Conservation (phyloP, 306 rosid genomes). For the Vicia faba region DNA sequence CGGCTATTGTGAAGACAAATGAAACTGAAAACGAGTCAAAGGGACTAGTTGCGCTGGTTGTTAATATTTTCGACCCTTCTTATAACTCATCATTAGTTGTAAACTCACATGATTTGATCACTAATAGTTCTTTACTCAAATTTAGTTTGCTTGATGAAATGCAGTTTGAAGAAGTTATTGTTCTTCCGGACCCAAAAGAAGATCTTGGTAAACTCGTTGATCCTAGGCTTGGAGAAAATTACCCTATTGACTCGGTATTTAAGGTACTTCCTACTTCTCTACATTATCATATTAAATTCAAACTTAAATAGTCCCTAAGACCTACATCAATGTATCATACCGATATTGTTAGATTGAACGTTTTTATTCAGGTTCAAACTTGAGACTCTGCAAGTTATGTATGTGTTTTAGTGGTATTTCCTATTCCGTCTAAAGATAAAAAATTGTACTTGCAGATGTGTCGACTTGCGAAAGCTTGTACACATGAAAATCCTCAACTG, state of each 20-base stretch:
- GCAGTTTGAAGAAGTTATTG: constrained; percentile 69
- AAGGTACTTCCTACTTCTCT: constrained; percentile 48
- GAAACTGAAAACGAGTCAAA: constrained; percentile 53
- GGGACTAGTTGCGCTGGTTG: constrained; percentile 72
- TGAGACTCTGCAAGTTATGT: too few species aligned
- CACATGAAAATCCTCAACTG: constrained; percentile 72
- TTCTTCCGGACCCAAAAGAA: constrained; percentile 50
- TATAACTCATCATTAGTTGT: constrained; percentile 6
- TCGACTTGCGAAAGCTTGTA: constrained; percentile 70
- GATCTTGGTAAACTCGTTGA: constrained; percentile 58
- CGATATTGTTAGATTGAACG: too few species aligned
- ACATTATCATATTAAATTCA: neutral
- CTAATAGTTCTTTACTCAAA: neutral
- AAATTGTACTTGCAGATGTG: constrained; percentile 49
- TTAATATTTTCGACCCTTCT: constrained; percentile 15
- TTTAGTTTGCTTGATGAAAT: constrained; percentile 36
- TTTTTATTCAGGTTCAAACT: too few species aligned
- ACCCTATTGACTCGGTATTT: constrained; percentile 52
- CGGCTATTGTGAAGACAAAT: constrained; percentile 61
- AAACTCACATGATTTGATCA: neutral
- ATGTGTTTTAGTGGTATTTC: too few species aligned
- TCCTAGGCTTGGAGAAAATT: constrained; percentile 51
- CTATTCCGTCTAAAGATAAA: too few species aligned
- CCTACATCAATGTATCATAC: too few species aligned
- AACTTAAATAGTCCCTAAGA: neutral